phyloP scores from a whole-genome alignment of 140 eudicot species.

The Ambrosia hybrid region DNA sequence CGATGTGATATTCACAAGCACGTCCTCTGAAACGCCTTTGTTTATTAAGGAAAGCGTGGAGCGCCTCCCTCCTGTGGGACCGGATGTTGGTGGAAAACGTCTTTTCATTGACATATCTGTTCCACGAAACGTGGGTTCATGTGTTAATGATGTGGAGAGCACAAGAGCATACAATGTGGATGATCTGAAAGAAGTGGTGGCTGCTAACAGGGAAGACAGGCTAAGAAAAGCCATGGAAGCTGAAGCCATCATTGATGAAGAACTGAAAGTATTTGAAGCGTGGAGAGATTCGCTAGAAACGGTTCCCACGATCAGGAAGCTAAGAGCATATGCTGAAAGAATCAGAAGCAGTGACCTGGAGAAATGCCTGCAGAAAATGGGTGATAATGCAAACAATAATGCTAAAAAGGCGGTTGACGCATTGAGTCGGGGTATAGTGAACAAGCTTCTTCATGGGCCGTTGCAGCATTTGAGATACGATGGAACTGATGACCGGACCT shows the following conservation, averaged over 20 bases:
- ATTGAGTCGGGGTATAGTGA: constrained; percentile 86
- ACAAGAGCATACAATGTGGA: constrained; percentile 84
- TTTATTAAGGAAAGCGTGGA: constrained; percentile 58
- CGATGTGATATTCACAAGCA: constrained; percentile 88
- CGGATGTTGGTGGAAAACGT: constrained; percentile 63
- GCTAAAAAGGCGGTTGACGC: constrained; percentile 74
- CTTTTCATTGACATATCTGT: constrained; percentile 86
- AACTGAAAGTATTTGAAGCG: constrained; percentile 69
- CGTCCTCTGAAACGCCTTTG: constrained; percentile 77
- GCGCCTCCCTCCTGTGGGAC: constrained; percentile 63
- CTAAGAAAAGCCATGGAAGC: constrained; percentile 91
- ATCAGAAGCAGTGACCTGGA: constrained; percentile 78
- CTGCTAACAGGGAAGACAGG: constrained; percentile 88
- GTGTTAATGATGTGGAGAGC: constrained; percentile 61
- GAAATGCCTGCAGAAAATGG: constrained; percentile 82
- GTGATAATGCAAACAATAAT: constrained; percentile 68
- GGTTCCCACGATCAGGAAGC: constrained; percentile 87
- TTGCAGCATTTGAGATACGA: constrained; percentile 93
- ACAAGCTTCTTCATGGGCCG: constrained; percentile 93
- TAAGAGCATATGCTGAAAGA: constrained; percentile 89
- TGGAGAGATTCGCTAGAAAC: constrained; percentile 97
- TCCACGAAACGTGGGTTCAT: constrained; percentile 89
- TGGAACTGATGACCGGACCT: constrained; percentile 81
- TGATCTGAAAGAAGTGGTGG: constrained; percentile 95
- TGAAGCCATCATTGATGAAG: constrained; percentile 66